Conservation (phyloP, 2,329 filamentous ascomycete species). For the Sordariomycetes sp. region DNA sequence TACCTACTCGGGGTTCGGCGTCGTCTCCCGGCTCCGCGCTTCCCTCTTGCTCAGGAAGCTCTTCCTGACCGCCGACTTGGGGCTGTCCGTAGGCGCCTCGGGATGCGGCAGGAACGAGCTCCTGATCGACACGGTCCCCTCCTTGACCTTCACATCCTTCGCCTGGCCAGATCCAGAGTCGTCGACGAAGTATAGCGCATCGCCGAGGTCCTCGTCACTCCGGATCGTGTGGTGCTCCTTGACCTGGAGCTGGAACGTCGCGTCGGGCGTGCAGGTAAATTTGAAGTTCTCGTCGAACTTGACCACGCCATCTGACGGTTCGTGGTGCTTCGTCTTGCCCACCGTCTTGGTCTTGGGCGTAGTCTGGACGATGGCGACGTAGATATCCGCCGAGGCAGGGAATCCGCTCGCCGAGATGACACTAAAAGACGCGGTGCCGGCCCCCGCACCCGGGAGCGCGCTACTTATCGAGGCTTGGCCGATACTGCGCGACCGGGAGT, state of each 20-base stretch:
- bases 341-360: slow-evolving; percentile 65
- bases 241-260: slow-evolving; percentile 76
- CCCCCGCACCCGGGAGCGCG: slow-evolving; percentile 47
- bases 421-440: slow-evolving; percentile 70
- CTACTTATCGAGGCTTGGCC: slow-evolving; percentile 59
- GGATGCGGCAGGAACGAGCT: slow-evolving; percentile 51
- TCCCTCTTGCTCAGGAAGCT: slow-evolving; percentile 45
- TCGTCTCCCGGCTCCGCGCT: slow-evolving; percentile 29
- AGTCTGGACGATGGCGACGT: slow-evolving; percentile 60
- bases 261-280: slow-evolving; percentile 65
- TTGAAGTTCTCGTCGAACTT: slow-evolving; percentile 73
- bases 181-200: slow-evolving; percentile 83
- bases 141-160: slow-evolving; percentile 65
- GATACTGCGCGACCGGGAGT: slow-evolving; percentile 45
- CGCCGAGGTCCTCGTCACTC: slow-evolving; percentile 73
- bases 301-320: slow-evolving; percentile 55
- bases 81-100: slow-evolving; percentile 24
- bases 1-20: slow-evolving; percentile 20
- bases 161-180: slow-evolving; percentile 59
- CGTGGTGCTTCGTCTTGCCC: slow-evolving; percentile 87
- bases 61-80: slow-evolving; percentile 32
- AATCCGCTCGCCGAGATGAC: slow-evolving; percentile 71
- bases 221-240: slow-evolving; percentile 80
- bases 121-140: slow-evolving; percentile 60
- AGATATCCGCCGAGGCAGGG: slow-evolving; percentile 67